phyloP scores from a whole-genome alignment of 192 early-diverging fungal species.

The Glomus cerebriforme region DNA sequence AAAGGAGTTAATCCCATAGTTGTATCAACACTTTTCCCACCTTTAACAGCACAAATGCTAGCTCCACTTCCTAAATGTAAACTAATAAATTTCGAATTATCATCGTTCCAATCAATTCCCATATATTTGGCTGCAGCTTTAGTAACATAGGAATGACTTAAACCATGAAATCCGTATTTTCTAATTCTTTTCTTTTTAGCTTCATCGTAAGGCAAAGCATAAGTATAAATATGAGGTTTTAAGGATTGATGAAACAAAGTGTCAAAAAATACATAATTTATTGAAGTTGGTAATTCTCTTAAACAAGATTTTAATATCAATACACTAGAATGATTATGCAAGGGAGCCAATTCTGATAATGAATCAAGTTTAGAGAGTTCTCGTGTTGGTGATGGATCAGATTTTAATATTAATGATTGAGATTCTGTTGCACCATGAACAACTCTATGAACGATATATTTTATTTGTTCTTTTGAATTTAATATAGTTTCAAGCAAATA shows the following conservation, averaged over 20 bases:
- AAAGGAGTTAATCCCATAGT: conserved; percentile 37
- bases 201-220: conserved; percentile 28
- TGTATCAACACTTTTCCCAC: conserved; percentile 32
- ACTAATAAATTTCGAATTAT: conserved; percentile 30
- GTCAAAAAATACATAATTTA: conserved; percentile 34
- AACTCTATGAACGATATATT: not conserved
- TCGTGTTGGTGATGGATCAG: not conserved
- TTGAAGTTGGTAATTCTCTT: conserved; percentile 4
- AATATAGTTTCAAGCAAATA: not conserved
- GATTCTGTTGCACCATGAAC: not conserved
- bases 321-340: conserved; percentile 33
- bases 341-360: conserved; percentile 32
- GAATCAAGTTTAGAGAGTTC: conserved; percentile 27
- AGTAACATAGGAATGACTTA: conserved; percentile 32
- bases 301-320: conserved; percentile 28
- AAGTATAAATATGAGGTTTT: conserved; percentile 33
- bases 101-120: not conserved
- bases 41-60: conserved; percentile 32
- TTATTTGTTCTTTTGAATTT: not conserved
- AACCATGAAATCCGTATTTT: conserved; percentile 36
- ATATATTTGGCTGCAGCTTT: conserved; percentile 24
- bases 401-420: not conserved
- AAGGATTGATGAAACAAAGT: conserved; percentile 35
- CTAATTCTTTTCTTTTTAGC: conserved; percentile 26
- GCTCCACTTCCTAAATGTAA: conserved; percentile 33